A percentile compares a stretch with the other conserved stretches of the same genome.
Conservation (phyloP, 495 filamentous ascomycete species). For the Hypoxylon perforatum region DNA sequence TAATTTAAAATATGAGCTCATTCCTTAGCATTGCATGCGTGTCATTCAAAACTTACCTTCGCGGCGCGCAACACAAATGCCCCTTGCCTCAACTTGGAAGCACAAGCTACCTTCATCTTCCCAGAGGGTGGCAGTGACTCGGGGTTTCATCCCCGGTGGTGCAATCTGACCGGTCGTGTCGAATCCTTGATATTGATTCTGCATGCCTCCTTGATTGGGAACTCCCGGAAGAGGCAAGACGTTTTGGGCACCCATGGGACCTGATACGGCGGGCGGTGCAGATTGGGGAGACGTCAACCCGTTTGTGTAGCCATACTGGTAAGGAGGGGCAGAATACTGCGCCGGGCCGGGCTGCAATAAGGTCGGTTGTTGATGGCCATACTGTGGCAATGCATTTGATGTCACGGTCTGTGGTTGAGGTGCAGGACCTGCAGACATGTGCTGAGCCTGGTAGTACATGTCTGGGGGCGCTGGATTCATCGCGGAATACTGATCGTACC, state of each 20-base stretch:
- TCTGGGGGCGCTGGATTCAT: slow-evolving; percentile 89
- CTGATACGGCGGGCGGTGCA: slow-evolving; percentile 73
- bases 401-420: slow-evolving; percentile 85
- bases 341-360: slow-evolving; percentile 81
- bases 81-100: slow-evolving; percentile 97
- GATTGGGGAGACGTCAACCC: slow-evolving; percentile 80
- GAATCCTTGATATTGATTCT: slow-evolving; percentile 70
- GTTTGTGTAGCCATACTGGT: slow-evolving; percentile 79
- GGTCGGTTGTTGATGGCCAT: slow-evolving; percentile 80
- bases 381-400: slow-evolving; percentile 77
- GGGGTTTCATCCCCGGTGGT: slow-evolving; percentile 97
- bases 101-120: slow-evolving; percentile 98
- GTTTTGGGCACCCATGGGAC: slow-evolving; percentile 70
- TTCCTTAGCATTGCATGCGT: neutral
- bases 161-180: slow-evolving; percentile 93
- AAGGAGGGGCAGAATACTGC: slow-evolving; percentile 73
- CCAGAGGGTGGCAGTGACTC: slow-evolving; percentile 97
- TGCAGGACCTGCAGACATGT: slow-evolving; percentile 84
- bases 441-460: slow-evolving; percentile 78
- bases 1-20: slow-evolving; percentile 33
- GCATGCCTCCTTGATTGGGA: slow-evolving; percentile 62
- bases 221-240: slow-evolving; percentile 76
- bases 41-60: slow-evolving; percentile 75
- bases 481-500: slow-evolving; percentile 71
- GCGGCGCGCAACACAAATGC: slow-evolving; percentile 92